Conservation (phyloP, 1,284 basidiomycete genomes). For the Porogramme epimiltina region DNA sequence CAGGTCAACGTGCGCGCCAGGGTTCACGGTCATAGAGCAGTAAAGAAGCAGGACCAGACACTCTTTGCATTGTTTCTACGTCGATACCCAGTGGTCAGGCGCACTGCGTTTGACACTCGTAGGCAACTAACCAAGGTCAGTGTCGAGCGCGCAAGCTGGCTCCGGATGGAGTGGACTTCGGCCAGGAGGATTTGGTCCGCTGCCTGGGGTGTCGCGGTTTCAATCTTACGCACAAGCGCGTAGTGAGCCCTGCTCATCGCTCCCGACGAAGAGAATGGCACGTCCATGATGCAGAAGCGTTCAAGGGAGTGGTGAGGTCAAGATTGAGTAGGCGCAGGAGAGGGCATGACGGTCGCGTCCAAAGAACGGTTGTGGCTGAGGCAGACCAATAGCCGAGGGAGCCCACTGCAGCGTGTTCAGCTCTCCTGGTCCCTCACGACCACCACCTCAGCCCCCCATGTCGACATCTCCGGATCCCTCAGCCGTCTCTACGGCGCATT, state of each 20-base stretch:
- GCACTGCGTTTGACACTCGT: neutral
- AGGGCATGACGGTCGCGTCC: conserved; percentile 2
- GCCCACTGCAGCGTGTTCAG: conserved; percentile 11
- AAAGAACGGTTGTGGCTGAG: conserved; percentile 8
- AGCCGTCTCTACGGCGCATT: conserved; percentile 55
- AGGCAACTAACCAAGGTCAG: conserved; percentile 45
- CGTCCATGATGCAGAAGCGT: conserved; percentile 50
- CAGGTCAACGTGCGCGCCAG: conserved; percentile 44
- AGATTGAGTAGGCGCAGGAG: neutral
- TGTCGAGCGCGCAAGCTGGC: conserved; percentile 47
- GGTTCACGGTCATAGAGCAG: conserved; percentile 55
- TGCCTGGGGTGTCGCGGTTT: conserved; percentile 51
- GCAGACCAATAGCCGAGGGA: conserved; percentile 7
- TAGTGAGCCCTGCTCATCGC: conserved; percentile 75
- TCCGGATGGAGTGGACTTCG: conserved; percentile 59
- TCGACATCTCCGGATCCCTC: conserved; percentile 21
- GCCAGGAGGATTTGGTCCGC: conserved; percentile 59
- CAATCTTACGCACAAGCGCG: conserved; percentile 68
- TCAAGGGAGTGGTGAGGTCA: neutral
- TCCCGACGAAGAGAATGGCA: conserved; percentile 74
- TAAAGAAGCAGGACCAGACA: conserved; percentile 67
- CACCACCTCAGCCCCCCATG: conserved; percentile 13
- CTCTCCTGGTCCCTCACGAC: conserved; percentile 8
- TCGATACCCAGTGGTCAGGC: neutral
- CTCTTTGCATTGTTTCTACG: conserved; percentile 61